Conservation (phyloP, 2,329 filamentous ascomycete genomes). For the Ilyonectria robusta region DNA sequence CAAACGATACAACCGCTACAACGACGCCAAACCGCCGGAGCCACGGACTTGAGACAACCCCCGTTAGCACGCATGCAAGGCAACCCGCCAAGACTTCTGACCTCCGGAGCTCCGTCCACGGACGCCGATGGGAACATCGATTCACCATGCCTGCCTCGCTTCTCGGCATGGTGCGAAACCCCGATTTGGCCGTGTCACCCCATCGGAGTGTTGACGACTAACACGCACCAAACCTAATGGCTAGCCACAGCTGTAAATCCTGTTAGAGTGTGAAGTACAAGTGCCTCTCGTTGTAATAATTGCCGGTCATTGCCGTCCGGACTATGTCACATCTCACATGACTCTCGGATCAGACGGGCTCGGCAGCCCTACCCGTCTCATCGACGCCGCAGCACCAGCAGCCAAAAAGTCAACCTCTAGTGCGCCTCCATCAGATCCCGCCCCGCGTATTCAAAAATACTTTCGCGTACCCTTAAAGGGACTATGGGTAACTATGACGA, state of each 20-base stretch:
- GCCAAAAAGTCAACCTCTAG: neutral
- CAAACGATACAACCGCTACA: neutral
- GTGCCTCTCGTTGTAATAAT: too few relatives aligned
- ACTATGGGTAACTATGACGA: neutral
- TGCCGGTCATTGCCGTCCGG: too few relatives aligned
- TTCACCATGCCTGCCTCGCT: too few relatives aligned
- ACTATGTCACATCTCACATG: too few relatives aligned
- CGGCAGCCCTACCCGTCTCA: constrained; percentile 7
- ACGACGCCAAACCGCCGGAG: constrained; percentile 10
- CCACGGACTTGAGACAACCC: constrained; percentile 25
- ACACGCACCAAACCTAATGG: too few relatives aligned
- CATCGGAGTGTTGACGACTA: too few relatives aligned
- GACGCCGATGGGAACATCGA: neutral
- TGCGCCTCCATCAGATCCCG: neutral
- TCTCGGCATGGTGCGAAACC: neutral
- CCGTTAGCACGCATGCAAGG: neutral
- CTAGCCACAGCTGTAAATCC: too few relatives aligned
- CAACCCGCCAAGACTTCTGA: constrained; percentile 2
- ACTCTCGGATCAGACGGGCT: neutral
- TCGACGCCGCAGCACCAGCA: neutral
- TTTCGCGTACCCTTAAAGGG: too few relatives aligned
- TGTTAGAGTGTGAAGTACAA: too few relatives aligned
- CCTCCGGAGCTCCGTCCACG: constrained; percentile 20
- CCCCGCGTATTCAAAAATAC: neutral
- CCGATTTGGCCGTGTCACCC: neutral